These are phyloP conservation scores for Entelexis paramagnoliae DNA, from an alignment of 1,139 yeast genomes.

Conservation along the genomic window DNA sequence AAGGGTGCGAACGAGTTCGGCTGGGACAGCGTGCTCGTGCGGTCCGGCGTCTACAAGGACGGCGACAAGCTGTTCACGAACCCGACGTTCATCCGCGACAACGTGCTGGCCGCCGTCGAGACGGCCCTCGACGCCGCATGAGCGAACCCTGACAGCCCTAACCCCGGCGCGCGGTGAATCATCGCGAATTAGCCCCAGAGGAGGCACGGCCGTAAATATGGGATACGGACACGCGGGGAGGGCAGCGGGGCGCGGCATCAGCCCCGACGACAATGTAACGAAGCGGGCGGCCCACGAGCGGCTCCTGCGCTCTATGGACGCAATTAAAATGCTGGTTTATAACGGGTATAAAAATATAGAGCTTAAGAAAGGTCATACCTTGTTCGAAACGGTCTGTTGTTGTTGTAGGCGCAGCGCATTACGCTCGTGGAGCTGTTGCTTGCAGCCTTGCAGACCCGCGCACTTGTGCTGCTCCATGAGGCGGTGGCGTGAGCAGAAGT, in stretches of 20 bases:
- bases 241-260: neutral
- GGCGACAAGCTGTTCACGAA: conserved; percentile 42
- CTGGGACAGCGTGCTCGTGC: conserved; percentile 75
- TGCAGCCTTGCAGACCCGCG: conserved; percentile 65
- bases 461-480: conserved; percentile 78
- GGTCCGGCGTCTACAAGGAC: conserved; percentile 78
- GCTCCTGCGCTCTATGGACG: neutral
- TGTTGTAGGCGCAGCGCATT: conserved; percentile 37
- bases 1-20: conserved; percentile 79
- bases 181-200: too few species aligned
- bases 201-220: neutral
- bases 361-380: conserved; percentile 29
- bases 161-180: conserved; percentile 1
- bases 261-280: neutral
- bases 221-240: neutral
- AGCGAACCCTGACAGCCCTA: neutral
- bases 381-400: conserved; percentile 38
- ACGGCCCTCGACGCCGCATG: conserved; percentile 24
- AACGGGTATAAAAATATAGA: neutral
- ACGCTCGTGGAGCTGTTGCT: conserved; percentile 64
- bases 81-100: conserved; percentile 32
- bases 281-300: too few species aligned
- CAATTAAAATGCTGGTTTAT: conserved; percentile 1
- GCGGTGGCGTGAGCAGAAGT: conserved; percentile 80
- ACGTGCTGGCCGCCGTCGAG: conserved; percentile 35